Evolutionary conservation across 1,139 yeast genomes (phyloP).

Genomic region (Nadsonia commutata): DNA sequence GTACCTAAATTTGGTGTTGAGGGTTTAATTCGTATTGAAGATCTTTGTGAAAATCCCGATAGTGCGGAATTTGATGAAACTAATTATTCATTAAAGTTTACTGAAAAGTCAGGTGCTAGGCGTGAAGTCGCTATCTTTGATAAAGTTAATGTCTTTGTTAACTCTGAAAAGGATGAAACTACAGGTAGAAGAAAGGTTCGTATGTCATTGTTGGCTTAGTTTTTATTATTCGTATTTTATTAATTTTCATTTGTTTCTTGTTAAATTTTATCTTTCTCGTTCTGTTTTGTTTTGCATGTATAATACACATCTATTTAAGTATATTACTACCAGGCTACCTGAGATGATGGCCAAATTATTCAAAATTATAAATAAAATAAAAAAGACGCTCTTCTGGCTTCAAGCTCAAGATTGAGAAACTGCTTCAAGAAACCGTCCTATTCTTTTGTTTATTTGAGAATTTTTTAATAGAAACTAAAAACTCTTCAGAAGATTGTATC

Average conservation of each 20-base stretch:
- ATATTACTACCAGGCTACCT: no score
- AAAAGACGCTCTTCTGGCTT: no score
- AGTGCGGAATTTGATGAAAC: constrained; percentile 68
- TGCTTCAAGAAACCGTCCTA: no score
- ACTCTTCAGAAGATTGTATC: no score
- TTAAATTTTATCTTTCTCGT: no score
- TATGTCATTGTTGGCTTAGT: constrained; percentile 24
- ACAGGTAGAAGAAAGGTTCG: constrained; percentile 93
- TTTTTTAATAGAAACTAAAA: no score
- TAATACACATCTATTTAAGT: neutral
- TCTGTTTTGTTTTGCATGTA: neutral
- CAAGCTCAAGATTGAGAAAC: no score
- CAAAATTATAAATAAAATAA: no score
- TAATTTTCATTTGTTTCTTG: no score
- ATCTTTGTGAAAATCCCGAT: constrained; percentile 43
- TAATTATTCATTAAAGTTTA: constrained; percentile 50
- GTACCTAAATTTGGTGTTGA: constrained; percentile 98
- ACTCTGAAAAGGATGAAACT: constrained; percentile 66
- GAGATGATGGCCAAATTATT: no score
- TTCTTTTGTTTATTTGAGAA: no score
- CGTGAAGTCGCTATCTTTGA: constrained; percentile 57
- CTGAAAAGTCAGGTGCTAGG: constrained; percentile 16
- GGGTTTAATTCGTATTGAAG: constrained; percentile 73
- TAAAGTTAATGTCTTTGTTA: constrained; percentile 68
- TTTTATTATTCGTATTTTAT: neutral